Percentiles rank a stretch among this genome's conserved stretches.
Evolutionary conservation across 2,329 filamentous ascomycete species (phyloP).

Genomic region (Hypoxylon sp.): DNA sequence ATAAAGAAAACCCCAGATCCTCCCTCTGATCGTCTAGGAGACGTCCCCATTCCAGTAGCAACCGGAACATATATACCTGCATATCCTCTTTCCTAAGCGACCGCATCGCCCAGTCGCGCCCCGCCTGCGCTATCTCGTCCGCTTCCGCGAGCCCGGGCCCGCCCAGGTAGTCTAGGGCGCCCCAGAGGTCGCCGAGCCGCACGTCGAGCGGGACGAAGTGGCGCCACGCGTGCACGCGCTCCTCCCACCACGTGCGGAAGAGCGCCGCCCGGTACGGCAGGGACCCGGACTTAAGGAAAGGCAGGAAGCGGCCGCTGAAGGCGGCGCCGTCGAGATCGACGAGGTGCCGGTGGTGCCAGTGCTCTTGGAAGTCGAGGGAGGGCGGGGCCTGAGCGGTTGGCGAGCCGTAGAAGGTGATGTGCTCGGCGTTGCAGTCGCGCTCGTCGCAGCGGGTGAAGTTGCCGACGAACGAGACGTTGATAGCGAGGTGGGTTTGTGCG

Average conservation of each 20-base stretch:
- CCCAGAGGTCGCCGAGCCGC: slow-evolving; percentile 46
- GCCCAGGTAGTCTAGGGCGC: slow-evolving; percentile 48
- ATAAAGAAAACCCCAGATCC: slow-evolving; percentile 49
- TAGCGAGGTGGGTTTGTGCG: slow-evolving; percentile 24
- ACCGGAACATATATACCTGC: slow-evolving; percentile 67
- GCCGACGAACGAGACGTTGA: slow-evolving; percentile 56
- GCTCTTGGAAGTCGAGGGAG: slow-evolving; percentile 51
- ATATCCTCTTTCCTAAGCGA: slow-evolving; percentile 69
- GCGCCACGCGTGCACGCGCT: slow-evolving; percentile 69
- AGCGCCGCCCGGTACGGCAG: slow-evolving; percentile 70
- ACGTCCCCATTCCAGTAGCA: slow-evolving; percentile 63
- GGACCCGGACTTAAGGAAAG: slow-evolving; percentile 63
- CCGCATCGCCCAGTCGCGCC: slow-evolving; percentile 66
- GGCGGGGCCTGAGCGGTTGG: slow-evolving; percentile 38
- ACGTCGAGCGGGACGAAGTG: slow-evolving; percentile 73
- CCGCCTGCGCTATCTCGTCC: slow-evolving; percentile 63
- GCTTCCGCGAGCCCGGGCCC: slow-evolving; percentile 51
- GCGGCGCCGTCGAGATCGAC: slow-evolving; percentile 69
- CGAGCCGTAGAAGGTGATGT: slow-evolving; percentile 50
- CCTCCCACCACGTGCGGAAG: slow-evolving; percentile 74
- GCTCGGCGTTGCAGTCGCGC: slow-evolving; percentile 51
- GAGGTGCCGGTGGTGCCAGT: slow-evolving; percentile 64
- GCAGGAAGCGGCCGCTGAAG: slow-evolving; percentile 62
- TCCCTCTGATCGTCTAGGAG: slow-evolving; percentile 56
- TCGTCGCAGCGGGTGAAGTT: slow-evolving; percentile 51